Conservation (phyloP, 148 eudicot genomes). For the Arctostaphylos glauca region DNA sequence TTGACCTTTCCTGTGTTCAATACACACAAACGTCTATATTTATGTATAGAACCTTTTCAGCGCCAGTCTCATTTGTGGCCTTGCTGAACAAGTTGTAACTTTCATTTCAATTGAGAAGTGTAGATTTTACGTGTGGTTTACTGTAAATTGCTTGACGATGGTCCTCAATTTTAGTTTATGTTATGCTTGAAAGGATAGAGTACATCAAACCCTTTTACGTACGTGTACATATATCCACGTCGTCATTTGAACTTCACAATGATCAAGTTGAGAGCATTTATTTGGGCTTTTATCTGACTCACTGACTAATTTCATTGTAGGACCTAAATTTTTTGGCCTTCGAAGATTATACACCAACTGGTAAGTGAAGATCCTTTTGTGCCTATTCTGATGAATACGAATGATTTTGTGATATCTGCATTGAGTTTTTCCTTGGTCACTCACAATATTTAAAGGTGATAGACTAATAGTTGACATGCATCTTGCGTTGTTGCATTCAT, state of each 20-base stretch:
- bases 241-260: not conserved
- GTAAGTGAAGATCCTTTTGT: slow-evolving; percentile 38
- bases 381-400: not conserved
- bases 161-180: no score
- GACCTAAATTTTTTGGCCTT: slow-evolving; percentile 63
- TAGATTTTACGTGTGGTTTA: not conserved
- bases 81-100: no score
- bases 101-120: not conserved
- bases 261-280: not conserved
- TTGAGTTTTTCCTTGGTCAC: not conserved
- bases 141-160: not conserved
- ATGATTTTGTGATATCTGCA: not conserved
- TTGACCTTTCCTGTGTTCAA: not conserved
- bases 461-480: not conserved
- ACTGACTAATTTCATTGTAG: slow-evolving; percentile 29
- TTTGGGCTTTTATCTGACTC: not conserved
- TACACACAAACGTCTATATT: no score
- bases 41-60: no score
- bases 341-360: slow-evolving; percentile 52
- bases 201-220: not conserved
- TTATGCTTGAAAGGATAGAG: not conserved
- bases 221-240: not conserved
- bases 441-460: not conserved
- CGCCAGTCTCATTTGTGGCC: no score
- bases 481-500: not conserved